Evolutionary conservation across 164 flowering plant genomes (phyloP).

Genomic region (Stephania cephalantha): DNA sequence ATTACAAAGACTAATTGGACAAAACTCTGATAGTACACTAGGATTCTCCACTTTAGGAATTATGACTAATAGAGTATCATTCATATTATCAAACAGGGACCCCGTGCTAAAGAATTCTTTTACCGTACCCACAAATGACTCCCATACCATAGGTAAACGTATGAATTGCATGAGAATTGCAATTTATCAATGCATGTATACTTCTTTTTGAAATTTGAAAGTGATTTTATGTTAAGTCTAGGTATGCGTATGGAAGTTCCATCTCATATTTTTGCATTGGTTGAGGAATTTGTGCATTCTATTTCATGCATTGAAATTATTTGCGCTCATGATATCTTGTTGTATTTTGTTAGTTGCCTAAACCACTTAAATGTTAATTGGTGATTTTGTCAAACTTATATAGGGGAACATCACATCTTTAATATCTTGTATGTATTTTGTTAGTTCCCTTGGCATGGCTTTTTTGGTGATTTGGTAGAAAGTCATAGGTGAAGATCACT

Average conservation of each 20-base stretch:
- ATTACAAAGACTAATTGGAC: too few species aligned
- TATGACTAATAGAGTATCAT: too few species aligned
- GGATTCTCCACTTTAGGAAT: too few species aligned
- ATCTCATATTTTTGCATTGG: not conserved
- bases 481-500: not conserved
- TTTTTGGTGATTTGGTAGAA: not conserved
- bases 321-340: not conserved
- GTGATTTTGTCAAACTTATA: not conserved
- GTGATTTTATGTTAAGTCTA: not conserved
- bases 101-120: too few species aligned
- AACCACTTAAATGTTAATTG: too few species aligned
- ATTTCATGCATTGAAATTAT: not conserved
- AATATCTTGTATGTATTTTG: not conserved
- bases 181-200: not conserved
- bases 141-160: not conserved
- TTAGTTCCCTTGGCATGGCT: not conserved
- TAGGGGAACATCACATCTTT: not conserved
- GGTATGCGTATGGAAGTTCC: not conserved
- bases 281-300: not conserved
- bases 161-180: not conserved
- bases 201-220: not conserved
- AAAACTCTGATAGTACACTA: too few species aligned
- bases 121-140: too few species aligned
- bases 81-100: too few species aligned
- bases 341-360: not conserved